These are phyloP conservation scores for Tephrocybe sp. DNA, from an alignment of 768 basidiomycete genomes.

Conservation along the genomic window DNA sequence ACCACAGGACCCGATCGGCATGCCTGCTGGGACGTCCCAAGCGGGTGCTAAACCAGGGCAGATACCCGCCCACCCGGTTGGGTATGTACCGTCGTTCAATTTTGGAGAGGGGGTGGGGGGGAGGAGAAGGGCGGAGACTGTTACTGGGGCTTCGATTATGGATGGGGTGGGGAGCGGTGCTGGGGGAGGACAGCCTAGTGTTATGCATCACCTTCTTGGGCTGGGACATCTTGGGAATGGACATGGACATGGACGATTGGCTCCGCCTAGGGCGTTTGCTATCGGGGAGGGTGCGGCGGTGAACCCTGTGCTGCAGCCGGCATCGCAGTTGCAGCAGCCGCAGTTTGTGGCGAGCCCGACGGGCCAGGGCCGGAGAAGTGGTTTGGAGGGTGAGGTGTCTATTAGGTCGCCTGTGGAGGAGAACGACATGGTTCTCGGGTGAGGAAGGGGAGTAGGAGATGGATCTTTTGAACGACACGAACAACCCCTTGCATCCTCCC, in stretches of 20 bases:
- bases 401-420: too few relatives aligned
- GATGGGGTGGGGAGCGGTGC: not conserved
- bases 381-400: too few relatives aligned
- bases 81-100: constrained; percentile 1
- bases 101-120: not conserved
- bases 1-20: constrained; percentile 5
- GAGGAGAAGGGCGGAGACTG: constrained; percentile 15
- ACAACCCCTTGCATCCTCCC: too few relatives aligned
- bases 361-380: too few relatives aligned
- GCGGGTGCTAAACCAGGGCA: not conserved
- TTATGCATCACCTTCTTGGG: constrained; percentile 8
- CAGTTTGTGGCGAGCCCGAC: too few relatives aligned
- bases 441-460: too few relatives aligned
- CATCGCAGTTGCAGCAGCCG: too few relatives aligned
- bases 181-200: not conserved
- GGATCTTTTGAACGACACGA: too few relatives aligned
- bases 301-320: constrained; percentile 7
- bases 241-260: too few relatives aligned
- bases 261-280: too few relatives aligned
- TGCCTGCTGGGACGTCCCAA: too few relatives aligned
- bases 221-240: constrained; percentile 10
- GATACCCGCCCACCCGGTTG: not conserved
- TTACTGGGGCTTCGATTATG: constrained; percentile 10
- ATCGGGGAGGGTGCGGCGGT: not conserved
- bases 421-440: too few relatives aligned